Evolutionary conservation across 2,329 filamentous ascomycete species (phyloP), one percentile per base, ranked within the genome.

Genomic region (Lachnellula occidentalis): DNA sequence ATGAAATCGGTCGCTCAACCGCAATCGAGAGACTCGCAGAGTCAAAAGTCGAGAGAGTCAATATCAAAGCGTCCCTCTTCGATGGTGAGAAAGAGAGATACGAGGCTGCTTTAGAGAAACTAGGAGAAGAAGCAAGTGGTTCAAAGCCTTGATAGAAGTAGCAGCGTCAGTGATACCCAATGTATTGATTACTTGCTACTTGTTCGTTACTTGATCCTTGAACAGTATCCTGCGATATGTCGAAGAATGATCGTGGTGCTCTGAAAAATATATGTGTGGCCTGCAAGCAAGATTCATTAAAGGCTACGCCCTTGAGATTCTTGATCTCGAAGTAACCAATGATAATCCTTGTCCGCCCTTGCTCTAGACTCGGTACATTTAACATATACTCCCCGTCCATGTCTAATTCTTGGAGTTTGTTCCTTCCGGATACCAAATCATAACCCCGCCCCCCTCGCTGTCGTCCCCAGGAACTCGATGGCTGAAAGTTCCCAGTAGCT

Each of bases 1-100:
- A 87, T 56, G 87, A 88, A 63, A 86, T 97, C 58, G 87, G 83
- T 1, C 80, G 78, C 53, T 74, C 75, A 5, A 67, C 71, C 22
- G 78, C 76, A 54, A 75, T 85, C 4, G 69, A 73, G 54, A 74
- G 81, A 48, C 68, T 67, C 9, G 46, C 42, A 3, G 67, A 59
- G 3, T 69, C 66, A 54, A 76, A 73, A 57, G 73, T 79, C 24
- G 71, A 72, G 58, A 73, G 78, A 43, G 63, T 74, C 42, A 74
- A 73, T 50, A 69, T 70, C 21, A 73, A 64, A 69, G 72, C 57
- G 55, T 69, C 70, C 21, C 64, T 65, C 14, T 70, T 78, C 43
- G 71, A 63, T n/a, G 70, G 69, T 27, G 68, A 72, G 37, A 67
- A 64, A 61, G 73, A 71, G 62, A 67, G 60, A 42, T 81, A 80